Evolutionary conservation across 202 grass and related monocot species (phyloP).

Genomic region (Schoenoplectus tabernaemontani): DNA sequence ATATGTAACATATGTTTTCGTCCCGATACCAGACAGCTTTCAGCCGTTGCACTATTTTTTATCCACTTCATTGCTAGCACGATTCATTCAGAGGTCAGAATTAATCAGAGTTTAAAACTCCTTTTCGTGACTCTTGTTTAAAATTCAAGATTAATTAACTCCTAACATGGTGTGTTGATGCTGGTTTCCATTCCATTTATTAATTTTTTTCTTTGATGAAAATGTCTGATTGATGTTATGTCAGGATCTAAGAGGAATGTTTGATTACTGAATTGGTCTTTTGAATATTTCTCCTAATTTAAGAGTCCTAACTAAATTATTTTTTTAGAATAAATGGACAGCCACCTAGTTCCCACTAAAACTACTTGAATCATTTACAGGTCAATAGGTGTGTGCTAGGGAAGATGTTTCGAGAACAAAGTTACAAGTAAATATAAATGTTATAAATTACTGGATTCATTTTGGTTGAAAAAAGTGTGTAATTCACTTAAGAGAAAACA

Average conservation of each 20-base stretch:
- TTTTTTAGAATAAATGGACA: constrained; percentile 1
- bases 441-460: background rate
- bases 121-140: background rate
- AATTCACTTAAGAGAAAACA: no score
- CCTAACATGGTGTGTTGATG: background rate
- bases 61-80: background rate
- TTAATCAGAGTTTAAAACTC: background rate
- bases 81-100: background rate
- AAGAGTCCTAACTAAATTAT: no score
- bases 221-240: background rate
- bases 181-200: constrained; percentile 8
- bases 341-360: constrained; percentile 19
- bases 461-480: background rate
- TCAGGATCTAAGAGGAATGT: constrained; percentile 2
- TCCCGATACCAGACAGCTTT: background rate
- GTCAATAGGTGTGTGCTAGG: background rate
- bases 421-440: background rate
- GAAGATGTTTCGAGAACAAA: background rate
- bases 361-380: background rate
- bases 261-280: background rate
- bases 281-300: background rate
- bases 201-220: background rate
- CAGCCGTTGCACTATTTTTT: background rate
- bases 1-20: background rate
- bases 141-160: background rate